Base-by-base conservation (phyloP, 371 early-diverging fungal species). In the Synchytrium microbalum region DNA sequence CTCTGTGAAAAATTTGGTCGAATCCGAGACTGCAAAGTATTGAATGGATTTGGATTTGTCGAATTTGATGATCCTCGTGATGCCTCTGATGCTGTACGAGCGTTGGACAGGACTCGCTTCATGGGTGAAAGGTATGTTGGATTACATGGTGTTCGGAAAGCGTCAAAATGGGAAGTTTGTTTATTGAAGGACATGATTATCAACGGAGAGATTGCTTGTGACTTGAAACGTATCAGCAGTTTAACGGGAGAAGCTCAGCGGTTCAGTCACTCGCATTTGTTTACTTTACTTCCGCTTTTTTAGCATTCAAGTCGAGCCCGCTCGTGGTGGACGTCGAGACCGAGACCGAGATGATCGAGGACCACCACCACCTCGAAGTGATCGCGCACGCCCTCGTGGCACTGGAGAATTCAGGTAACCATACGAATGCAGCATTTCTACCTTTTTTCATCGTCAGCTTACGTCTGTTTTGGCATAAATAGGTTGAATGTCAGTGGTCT, bases 81-180 rank as follows among this genome's bases (percentile, higher is more conserved):
- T 79, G 89, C 89, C 60, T 80, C 85, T 58, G 89, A 89, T 79
- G 88, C 79, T 24, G 86, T 89, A 38, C 81, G 87, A 61, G 84
- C 84, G 62, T 78, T 81, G 63, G 80, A 89, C 62, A 86, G 86
- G 56, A 84, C 79, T 62, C 78, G 76, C 53, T 89, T 89, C 67
- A 75, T 87, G 69, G 88, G 87, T 51, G 86, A 89, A 75, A 83
- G 86, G 89, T 88, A 84, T 60, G 28, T n/a, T n/a, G n/a, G n/a
- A n/a, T n/a, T n/a, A n/a, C 26, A 38, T 19, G 19, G 19, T 29
- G 14, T 24, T 1, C 23, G 31, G 8, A 68, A 2, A 38, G 24
- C 1, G 13, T 30, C 13, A 19, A 14, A 19, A 19, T 59, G 60
- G 14, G 26, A 5, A 25, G 10, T 54, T 27, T n/a, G n/a, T n/a